A percentile compares a stretch with the other conserved stretches of the same genome.
These are phyloP conservation scores for Neopestalotiopsis sp. DNA, from an alignment of 2,329 filamentous ascomycete genomes.

Conservation along the genomic window DNA sequence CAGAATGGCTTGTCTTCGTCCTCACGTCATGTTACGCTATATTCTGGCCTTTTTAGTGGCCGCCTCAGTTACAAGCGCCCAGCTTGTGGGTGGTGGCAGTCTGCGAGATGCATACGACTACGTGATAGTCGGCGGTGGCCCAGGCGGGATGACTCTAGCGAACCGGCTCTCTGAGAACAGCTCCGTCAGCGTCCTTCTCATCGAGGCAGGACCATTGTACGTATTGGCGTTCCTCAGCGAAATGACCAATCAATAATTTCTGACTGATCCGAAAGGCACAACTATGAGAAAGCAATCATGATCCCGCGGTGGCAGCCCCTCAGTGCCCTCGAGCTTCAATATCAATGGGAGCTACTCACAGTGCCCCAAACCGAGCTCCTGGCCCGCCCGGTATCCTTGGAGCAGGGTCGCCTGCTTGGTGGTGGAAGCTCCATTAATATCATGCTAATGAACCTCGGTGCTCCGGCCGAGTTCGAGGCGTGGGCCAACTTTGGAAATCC, in stretches of 20 bases:
- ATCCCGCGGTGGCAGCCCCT: constrained; percentile 14
- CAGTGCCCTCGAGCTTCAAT: constrained; percentile 2
- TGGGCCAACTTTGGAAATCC: constrained; percentile 26
- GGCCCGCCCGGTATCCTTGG: constrained; percentile 1
- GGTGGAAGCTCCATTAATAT: constrained; percentile 25
- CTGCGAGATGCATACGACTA: constrained; percentile 47
- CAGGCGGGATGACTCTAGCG: background rate
- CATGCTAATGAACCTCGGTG: constrained; percentile 18
- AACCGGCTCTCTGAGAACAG: constrained; percentile 8
- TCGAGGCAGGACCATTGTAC: constrained; percentile 54
- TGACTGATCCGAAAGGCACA: background rate
- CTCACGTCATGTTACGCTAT: background rate
- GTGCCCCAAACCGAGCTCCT: constrained; percentile 11
- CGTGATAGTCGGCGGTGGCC: constrained; percentile 1
- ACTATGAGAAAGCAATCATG: constrained; percentile 19
- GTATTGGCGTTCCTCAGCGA: background rate
- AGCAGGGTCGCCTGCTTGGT: constrained; percentile 23
- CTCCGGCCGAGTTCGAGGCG: constrained; percentile 21
- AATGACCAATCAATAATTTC: background rate
- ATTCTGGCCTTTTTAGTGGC: background rate
- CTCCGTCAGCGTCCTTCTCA: background rate
- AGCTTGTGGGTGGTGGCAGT: background rate
- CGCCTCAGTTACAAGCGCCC: background rate
- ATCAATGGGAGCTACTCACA: constrained; percentile 8
- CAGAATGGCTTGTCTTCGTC: background rate